Base-by-base conservation (phyloP, 2,329 filamentous ascomycete species). In the Colletotrichum sp. region DNA sequence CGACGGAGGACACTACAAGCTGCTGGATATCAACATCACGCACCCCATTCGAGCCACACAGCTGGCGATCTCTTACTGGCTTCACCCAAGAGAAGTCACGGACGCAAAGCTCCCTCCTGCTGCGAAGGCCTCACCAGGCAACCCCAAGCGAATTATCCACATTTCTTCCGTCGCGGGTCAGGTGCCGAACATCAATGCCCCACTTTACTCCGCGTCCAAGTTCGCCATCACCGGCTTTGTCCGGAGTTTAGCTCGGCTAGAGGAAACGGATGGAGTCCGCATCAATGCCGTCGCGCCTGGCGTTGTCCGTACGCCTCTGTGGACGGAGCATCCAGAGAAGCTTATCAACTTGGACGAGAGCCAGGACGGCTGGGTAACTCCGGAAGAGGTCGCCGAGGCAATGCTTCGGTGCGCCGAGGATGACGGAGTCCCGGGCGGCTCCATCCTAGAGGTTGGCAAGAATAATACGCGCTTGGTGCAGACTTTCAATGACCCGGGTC, bases 311-410 rank as follows among this genome's bases (percentile, higher is more conserved):
- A 89, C 88, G 2, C 88, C 88, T 4, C 75, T 89, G 5, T 88
- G 87, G 86, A 84, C 81, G 0, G 87, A 89, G 3, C 76, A 87
- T 44, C 84, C 86, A 0, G 87, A 89, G 77, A 89, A 88, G 77
- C 75, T 88, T 22, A 78, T 79, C 18, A 82, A 82, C 48, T 75
- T 89, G 1, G 81, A 86, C 8, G 69, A 80, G 30, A 74, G 72
- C 5, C 75, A 79, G 28, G 86, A 87, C 70, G 81, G 75, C 0
- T 89, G 86, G 86, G 84, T 87, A 1, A 85, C 84, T 0, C 84
- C 87, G 0, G 77, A 85, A 2, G 85, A 85, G 59, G 86, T 88
- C 0, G 88, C 88, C 3, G 77, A 84, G 39, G 86, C 83, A 0
- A 89, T 89, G 88, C 74, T 89, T 16, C 78, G 80, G 13, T 83